phyloP scores from a whole-genome alignment of 345 rosid species.

The Citrus inodora region DNA sequence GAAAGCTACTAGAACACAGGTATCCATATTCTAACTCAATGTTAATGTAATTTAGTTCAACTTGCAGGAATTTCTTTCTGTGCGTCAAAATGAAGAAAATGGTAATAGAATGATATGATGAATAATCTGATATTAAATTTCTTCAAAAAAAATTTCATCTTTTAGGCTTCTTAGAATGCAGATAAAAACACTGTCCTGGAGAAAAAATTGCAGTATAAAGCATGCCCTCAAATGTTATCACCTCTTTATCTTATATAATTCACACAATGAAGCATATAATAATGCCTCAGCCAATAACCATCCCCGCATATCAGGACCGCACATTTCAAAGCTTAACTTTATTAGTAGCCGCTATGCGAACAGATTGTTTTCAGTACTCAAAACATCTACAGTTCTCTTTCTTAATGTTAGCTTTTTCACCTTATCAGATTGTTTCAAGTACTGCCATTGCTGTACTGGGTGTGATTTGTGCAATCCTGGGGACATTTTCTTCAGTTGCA shows the following conservation, averaged over 20 bases:
- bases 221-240: not conserved
- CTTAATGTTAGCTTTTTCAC: not conserved
- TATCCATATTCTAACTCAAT: constrained; percentile 13
- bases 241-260: no score
- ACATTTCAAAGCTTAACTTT: not conserved
- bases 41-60: not conserved
- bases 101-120: not conserved
- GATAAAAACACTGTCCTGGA: not conserved
- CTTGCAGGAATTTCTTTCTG: not conserved
- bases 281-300: not conserved
- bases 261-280: not conserved
- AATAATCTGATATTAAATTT: not conserved
- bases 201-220: not conserved
- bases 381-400: not conserved
- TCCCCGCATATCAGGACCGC: no score
- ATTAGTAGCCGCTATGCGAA: not conserved
- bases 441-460: constrained; percentile 39
- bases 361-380: not conserved
- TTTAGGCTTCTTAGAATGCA: not conserved
- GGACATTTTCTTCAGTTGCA: constrained; percentile 58
- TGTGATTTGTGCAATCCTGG: constrained; percentile 47
- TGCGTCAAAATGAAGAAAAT: not conserved
- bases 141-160: not conserved
- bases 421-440: constrained; percentile 49
- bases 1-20: constrained; percentile 70